Conservation (phyloP, 164 flowering plant species). For the Stephania cephalantha region DNA sequence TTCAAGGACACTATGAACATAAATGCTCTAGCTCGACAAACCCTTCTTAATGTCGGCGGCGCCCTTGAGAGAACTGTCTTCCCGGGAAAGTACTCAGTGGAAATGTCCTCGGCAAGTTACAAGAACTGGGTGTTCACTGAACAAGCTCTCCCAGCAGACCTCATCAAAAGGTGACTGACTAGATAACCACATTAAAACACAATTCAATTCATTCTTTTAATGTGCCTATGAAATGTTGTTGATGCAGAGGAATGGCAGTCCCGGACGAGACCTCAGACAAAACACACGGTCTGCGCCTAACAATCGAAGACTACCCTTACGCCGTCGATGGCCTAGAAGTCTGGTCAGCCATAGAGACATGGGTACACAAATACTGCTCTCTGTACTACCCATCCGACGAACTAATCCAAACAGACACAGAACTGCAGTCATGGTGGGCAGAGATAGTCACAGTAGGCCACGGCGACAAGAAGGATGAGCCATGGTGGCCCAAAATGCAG, state of each 20-base stretch:
- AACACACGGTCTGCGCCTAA: constrained; percentile 57
- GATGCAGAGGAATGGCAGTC: constrained; percentile 66
- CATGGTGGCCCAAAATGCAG: constrained; percentile 77
- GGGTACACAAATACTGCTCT: constrained; percentile 69
- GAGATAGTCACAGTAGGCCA: constrained; percentile 69
- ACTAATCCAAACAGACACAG: constrained; percentile 41
- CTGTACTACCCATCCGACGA: constrained; percentile 56
- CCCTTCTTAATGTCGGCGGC: constrained; percentile 76
- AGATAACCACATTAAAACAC: not conserved
- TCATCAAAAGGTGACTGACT: constrained; percentile 53
- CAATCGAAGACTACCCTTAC: constrained; percentile 77
- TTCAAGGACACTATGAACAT: constrained; percentile 85
- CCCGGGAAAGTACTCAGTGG: constrained; percentile 71
- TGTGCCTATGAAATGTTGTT: not conserved
- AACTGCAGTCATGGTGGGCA: constrained; percentile 82
- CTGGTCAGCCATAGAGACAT: constrained; percentile 71
- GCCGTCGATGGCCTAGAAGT: constrained; percentile 86
- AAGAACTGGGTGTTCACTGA: constrained; percentile 68
- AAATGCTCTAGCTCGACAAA: constrained; percentile 77
- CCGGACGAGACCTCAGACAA: constrained; percentile 29
- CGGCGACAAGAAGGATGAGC: constrained; percentile 65
- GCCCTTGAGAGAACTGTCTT: constrained; percentile 70
- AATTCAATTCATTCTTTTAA: too few species aligned
- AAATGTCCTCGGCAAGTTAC: constrained; percentile 63
- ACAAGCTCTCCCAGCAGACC: constrained; percentile 76